Evolutionary conservation across 495 filamentous ascomycete genomes (phyloP).

Genomic region (Hypoxylon fragiforme): DNA sequence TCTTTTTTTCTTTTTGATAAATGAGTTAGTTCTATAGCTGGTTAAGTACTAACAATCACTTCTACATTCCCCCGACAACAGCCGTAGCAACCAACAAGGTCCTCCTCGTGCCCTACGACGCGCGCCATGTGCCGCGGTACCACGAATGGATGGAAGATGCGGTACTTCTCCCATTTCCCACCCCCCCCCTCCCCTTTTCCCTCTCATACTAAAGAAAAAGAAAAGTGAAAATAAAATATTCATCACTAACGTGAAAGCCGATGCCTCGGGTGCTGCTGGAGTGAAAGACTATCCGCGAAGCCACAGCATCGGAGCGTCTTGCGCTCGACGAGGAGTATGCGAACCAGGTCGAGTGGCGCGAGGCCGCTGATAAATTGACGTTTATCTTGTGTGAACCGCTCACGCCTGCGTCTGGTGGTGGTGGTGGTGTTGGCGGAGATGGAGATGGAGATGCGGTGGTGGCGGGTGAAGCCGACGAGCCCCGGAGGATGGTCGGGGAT

Average conservation of each 20-base stretch:
- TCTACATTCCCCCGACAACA: too few species aligned
- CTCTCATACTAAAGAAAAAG: too few species aligned
- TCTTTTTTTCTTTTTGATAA: background rate
- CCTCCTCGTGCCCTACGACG: slow-evolving; percentile 82
- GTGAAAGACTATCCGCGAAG: slow-evolving; percentile 79
- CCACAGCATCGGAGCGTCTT: slow-evolving; percentile 82
- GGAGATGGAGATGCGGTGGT: background rate
- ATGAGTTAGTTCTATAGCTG: too few species aligned
- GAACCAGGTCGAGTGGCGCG: slow-evolving; percentile 83
- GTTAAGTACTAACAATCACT: too few species aligned
- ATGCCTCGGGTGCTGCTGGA: too few species aligned
- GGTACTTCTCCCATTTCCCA: slow-evolving; percentile 46
- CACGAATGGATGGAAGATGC: slow-evolving; percentile 91
- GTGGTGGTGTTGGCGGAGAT: background rate
- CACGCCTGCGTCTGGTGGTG: background rate
- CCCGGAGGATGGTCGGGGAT: slow-evolving; percentile 74
- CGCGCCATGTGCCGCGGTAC: slow-evolving; percentile 78
- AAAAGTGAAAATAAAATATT: too few species aligned
- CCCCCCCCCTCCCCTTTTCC: background rate
- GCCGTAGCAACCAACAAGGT: slow-evolving; percentile 67
- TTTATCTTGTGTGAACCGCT: slow-evolving; percentile 66
- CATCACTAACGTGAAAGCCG: too few species aligned
- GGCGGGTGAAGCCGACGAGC: slow-evolving; percentile 52
- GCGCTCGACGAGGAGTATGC: slow-evolving; percentile 77
- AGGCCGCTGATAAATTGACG: slow-evolving; percentile 72